A percentile compares a stretch with the other conserved stretches of the same genome.
These are phyloP conservation scores for Epichloe scottii DNA, from an alignment of 2,329 filamentous ascomycete genomes.

Conservation along the genomic window DNA sequence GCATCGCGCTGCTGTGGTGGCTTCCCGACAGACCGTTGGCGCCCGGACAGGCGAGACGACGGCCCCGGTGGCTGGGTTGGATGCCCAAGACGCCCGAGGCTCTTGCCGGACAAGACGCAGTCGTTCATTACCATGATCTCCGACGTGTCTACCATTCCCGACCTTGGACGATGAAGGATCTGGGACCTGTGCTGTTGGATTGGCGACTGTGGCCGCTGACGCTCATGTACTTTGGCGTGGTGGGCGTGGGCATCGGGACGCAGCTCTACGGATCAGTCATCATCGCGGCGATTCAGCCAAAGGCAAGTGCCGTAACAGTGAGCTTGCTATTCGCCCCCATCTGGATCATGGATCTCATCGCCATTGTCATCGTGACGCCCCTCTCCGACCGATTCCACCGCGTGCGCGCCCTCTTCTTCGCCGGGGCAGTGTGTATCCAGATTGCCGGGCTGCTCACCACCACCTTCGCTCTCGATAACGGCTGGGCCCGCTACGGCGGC, in stretches of 20 bases:
- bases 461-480: slow-evolving; percentile 57
- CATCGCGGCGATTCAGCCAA: slow-evolving; percentile 64
- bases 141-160: slow-evolving; percentile 66
- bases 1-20: slow-evolving; percentile 74
- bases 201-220: slow-evolving; percentile 81
- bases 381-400: slow-evolving; percentile 78
- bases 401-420: slow-evolving; percentile 71
- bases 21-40: slow-evolving; percentile 69
- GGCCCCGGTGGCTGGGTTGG: slow-evolving; percentile 45
- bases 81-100: slow-evolving; percentile 59
- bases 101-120: slow-evolving; percentile 62
- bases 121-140: slow-evolving; percentile 73
- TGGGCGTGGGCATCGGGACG: slow-evolving; percentile 82
- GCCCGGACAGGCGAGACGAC: slow-evolving; percentile 49
- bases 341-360: slow-evolving; percentile 86
- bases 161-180: slow-evolving; percentile 60
- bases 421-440: slow-evolving; percentile 60
- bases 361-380: slow-evolving; percentile 75
- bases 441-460: slow-evolving; percentile 70
- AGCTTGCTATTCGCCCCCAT: slow-evolving; percentile 82
- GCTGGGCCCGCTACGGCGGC: slow-evolving; percentile 78
- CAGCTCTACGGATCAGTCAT: slow-evolving; percentile 83
- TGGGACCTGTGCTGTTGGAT: slow-evolving; percentile 60
- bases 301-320: slow-evolving; percentile 59
- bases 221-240: slow-evolving; percentile 90